A percentile compares a stretch with the other conserved stretches of the same genome.
Conservation (phyloP, 108 stramenopile genomes). For the Skeletonema costatum region DNA sequence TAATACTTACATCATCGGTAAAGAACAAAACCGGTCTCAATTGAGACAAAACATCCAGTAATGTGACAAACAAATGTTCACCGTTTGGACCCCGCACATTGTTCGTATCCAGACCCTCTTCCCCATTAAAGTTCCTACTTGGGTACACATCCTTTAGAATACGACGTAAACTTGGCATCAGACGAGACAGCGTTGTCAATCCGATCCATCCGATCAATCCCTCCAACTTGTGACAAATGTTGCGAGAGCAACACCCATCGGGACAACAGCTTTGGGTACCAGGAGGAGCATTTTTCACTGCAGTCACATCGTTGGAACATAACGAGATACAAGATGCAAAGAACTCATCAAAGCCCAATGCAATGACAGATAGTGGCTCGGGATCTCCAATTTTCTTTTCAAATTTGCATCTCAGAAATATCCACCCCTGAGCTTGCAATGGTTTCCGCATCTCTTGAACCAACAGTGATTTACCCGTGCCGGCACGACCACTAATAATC, state of each 20-base stretch:
- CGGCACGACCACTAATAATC: conserved; percentile 4
- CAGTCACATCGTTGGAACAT: background rate
- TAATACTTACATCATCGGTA: conserved; percentile 25
- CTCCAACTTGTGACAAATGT: conserved; percentile 3
- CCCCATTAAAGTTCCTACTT: background rate
- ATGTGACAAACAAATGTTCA: conserved; percentile 1
- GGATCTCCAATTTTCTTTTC: conserved; percentile 4
- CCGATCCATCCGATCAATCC: conserved; percentile 6
- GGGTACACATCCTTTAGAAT: conserved; percentile 8
- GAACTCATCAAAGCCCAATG: conserved; percentile 24
- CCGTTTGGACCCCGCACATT: background rate
- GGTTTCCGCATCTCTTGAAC: conserved; percentile 15
- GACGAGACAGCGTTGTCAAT: background rate
- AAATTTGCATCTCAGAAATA: conserved; percentile 23
- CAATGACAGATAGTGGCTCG: conserved; percentile 19
- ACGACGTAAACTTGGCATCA: conserved; percentile 16
- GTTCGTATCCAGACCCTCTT: background rate
- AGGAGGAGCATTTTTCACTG: background rate
- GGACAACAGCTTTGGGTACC: conserved; percentile 4
- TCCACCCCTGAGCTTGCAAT: conserved; percentile 9
- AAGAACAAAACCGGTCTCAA: conserved; percentile 13
- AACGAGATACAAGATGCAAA: conserved; percentile 4
- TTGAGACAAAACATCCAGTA: conserved; percentile 20
- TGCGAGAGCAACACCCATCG: conserved; percentile 3
- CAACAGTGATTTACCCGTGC: background rate